Percentiles rank a stretch among this genome's conserved stretches.
These are phyloP conservation scores for Ustilago esculenta DNA, from an alignment of 1,284 basidiomycete genomes.

Conservation along the genomic window DNA sequence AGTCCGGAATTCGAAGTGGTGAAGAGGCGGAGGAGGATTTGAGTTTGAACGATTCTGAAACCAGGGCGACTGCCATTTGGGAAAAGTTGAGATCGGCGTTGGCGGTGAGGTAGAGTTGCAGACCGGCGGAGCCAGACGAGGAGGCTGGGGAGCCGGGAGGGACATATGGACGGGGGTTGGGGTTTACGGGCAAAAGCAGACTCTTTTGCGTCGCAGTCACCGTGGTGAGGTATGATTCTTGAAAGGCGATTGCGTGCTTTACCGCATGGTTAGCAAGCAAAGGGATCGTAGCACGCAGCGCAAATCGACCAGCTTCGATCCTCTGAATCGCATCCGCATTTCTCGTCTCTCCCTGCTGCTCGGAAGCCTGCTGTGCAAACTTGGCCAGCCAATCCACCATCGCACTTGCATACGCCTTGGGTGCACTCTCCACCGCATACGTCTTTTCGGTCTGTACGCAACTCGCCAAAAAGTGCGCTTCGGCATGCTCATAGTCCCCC, in stretches of 20 bases:
- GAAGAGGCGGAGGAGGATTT: conserved; percentile 5
- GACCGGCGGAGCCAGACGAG: not conserved
- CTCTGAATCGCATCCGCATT: conserved; percentile 37
- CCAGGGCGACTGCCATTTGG: conserved; percentile 60
- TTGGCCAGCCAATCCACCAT: conserved; percentile 56
- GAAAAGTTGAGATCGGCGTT: conserved; percentile 62
- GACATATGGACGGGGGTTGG: conserved; percentile 62
- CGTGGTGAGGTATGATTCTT: conserved; percentile 42
- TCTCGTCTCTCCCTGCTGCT: conserved; percentile 38
- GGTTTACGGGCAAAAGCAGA: conserved; percentile 60
- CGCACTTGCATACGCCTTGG: conserved; percentile 46
- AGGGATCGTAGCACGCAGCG: conserved; percentile 50
- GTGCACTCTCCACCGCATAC: conserved; percentile 33
- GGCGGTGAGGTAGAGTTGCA: conserved; percentile 58
- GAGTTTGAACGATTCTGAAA: conserved; percentile 30
- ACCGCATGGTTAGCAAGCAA: conserved; percentile 39
- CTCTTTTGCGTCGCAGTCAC: conserved; percentile 40
- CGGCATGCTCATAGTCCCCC: conserved; percentile 39
- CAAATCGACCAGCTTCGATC: conserved; percentile 53
- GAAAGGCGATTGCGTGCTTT: conserved; percentile 34
- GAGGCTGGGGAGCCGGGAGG: conserved; percentile 41
- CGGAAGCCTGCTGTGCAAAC: conserved; percentile 27
- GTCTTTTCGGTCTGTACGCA: conserved; percentile 29
- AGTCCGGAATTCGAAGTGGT: conserved; percentile 23
- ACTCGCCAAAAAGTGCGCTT: conserved; percentile 54